phyloP scores from a whole-genome alignment of 139 green algal genomes.

The Volvox reticuliferus region DNA sequence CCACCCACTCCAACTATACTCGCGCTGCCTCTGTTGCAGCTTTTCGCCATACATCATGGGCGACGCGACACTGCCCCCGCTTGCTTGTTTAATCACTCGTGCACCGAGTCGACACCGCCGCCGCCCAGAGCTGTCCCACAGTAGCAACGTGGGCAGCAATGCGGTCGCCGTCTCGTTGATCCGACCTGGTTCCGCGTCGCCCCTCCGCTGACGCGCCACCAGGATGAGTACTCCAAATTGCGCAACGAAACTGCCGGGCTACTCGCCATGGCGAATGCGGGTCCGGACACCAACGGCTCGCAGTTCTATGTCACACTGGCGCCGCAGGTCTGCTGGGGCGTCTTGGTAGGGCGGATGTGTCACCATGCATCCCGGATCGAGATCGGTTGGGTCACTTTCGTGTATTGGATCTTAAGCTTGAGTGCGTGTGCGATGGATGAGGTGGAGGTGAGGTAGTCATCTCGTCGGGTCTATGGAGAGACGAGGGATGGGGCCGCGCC shows the following conservation, averaged over 20 bases:
- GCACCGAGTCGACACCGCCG: background rate
- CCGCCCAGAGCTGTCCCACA: constrained; percentile 1
- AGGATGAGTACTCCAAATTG: constrained; percentile 75
- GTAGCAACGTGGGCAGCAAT: background rate
- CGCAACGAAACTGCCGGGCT: constrained; percentile 65
- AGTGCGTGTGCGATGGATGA: too few relatives aligned
- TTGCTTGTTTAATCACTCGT: constrained; percentile 34
- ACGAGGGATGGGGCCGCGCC: too few relatives aligned
- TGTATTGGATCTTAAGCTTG: too few relatives aligned
- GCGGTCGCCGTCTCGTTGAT: too few relatives aligned
- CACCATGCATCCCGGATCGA: background rate
- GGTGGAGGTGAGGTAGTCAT: too few relatives aligned
- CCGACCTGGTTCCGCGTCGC: background rate
- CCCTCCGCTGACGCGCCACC: background rate
- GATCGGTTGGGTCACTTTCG: too few relatives aligned
- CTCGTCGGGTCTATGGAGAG: too few relatives aligned
- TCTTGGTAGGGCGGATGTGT: too few relatives aligned
- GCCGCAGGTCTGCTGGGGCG: constrained; percentile 18
- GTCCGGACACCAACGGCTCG: constrained; percentile 74
- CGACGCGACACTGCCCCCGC: background rate
- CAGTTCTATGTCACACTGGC: constrained; percentile 72
- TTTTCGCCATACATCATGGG: background rate
- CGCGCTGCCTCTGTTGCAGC: too few relatives aligned
- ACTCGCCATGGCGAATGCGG: constrained; percentile 80
- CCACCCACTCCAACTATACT: background rate